phyloP scores from a whole-genome alignment of 306 rosid species.

The Herpetospermum pedunculosum region DNA sequence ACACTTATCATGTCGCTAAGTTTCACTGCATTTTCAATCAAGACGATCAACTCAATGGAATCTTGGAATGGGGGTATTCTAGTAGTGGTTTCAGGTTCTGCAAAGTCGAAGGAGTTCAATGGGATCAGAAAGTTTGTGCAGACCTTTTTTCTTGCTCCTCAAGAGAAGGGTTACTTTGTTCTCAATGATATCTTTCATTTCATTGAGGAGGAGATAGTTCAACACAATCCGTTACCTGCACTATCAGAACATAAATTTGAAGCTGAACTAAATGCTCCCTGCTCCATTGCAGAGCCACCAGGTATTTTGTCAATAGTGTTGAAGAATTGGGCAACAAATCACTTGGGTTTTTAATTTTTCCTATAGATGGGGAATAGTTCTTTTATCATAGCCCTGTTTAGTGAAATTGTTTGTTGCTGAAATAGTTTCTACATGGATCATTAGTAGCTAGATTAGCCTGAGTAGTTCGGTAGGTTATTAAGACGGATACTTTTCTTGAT shows the following conservation, averaged over 20 bases:
- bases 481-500: not conserved
- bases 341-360: not conserved
- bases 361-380: not conserved
- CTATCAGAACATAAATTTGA: slow-evolving; percentile 39
- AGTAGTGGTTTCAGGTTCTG: slow-evolving; percentile 79
- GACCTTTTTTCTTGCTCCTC: slow-evolving; percentile 87
- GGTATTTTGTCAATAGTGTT: slow-evolving; percentile 30
- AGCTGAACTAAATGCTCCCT: slow-evolving; percentile 35
- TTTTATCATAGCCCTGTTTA: not conserved
- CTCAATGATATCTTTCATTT: slow-evolving; percentile 81
- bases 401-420: not conserved
- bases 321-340: not conserved
- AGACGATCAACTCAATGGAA: slow-evolving; percentile 78
- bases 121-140: slow-evolving; percentile 68
- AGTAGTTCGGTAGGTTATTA: not conserved
- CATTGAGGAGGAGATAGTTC: slow-evolving; percentile 37
- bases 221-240: slow-evolving; percentile 30
- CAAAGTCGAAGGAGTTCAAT: slow-evolving; percentile 53
- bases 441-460: not conserved
- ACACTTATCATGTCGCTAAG: slow-evolving; percentile 43
- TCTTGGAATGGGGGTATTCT: slow-evolving; percentile 81
- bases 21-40: slow-evolving; percentile 61
- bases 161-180: slow-evolving; percentile 80
- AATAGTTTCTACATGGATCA: not conserved
- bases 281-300: slow-evolving; percentile 46